Percentiles rank a stretch among this genome's conserved stretches.
Evolutionary conservation across 2,329 filamentous ascomycete species (phyloP).

Genomic region (Beauveria caledonica): DNA sequence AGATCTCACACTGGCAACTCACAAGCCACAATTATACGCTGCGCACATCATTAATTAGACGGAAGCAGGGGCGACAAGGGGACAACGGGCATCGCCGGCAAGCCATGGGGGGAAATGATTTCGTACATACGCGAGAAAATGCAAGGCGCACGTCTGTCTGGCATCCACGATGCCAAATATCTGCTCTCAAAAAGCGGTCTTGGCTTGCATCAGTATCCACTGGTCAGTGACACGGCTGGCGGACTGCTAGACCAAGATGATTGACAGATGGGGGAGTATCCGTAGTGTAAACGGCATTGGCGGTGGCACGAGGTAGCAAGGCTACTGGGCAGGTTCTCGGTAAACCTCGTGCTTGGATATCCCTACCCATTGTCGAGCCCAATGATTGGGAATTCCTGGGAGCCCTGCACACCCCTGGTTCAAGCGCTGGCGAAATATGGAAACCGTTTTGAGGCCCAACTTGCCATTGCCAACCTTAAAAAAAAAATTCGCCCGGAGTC

Average conservation of each 20-base stretch:
- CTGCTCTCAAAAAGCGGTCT: slow-evolving; percentile 6
- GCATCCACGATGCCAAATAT: slow-evolving; percentile 7
- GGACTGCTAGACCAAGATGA: background rate
- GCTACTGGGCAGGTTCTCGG: background rate
- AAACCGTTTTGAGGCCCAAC: slow-evolving; percentile 8
- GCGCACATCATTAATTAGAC: slow-evolving; percentile 7
- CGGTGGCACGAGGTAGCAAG: background rate
- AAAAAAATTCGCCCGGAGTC: slow-evolving; percentile 1
- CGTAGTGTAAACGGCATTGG: background rate
- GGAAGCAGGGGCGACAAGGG: background rate
- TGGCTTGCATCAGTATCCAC: slow-evolving; percentile 8
- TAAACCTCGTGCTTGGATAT: background rate
- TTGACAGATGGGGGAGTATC: background rate
- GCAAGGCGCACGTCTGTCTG: slow-evolving; percentile 7
- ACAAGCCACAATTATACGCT: slow-evolving; percentile 7
- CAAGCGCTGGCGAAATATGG: background rate
- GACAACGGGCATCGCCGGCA: background rate
- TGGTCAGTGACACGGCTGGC: background rate
- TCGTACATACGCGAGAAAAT: slow-evolving; percentile 4
- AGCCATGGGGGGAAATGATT: background rate
- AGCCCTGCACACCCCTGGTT: background rate
- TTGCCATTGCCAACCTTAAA: background rate
- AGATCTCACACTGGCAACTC: slow-evolving; percentile 7
- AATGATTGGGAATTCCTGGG: background rate
- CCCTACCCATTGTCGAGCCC: background rate